Conservation (phyloP, 1,284 basidiomycete species). For the Boletus calvinii region DNA sequence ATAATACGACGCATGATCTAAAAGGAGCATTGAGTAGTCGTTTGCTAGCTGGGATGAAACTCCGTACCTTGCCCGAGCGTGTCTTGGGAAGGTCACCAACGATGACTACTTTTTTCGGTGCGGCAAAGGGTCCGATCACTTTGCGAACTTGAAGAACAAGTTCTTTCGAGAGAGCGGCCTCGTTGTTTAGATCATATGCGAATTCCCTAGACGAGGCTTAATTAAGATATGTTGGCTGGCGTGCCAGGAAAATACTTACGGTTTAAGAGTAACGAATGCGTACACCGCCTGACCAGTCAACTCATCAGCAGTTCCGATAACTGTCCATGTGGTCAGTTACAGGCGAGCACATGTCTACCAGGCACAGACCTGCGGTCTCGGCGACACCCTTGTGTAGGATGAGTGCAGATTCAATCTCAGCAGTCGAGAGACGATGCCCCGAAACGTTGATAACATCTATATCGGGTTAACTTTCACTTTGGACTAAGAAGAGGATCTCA, state of each 20-base stretch:
- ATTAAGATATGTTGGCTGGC: not conserved
- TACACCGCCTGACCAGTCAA: constrained; percentile 86
- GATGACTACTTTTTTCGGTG: constrained; percentile 90
- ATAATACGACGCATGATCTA: constrained; percentile 92
- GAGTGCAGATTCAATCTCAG: constrained; percentile 96
- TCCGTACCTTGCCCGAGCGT: constrained; percentile 84
- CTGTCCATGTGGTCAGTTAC: constrained; percentile 34
- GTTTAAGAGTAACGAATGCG: constrained; percentile 83
- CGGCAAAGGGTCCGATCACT: constrained; percentile 93
- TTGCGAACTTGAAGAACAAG: constrained; percentile 93
- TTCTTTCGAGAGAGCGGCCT: constrained; percentile 79
- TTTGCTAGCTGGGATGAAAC: not conserved
- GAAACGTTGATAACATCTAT: constrained; percentile 91
- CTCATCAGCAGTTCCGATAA: constrained; percentile 88
- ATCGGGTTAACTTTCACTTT: constrained; percentile 1
- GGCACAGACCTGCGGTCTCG: constrained; percentile 74
- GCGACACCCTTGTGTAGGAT: constrained; percentile 94
- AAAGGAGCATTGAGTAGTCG: not conserved
- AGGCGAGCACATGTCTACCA: not conserved
- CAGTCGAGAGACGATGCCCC: constrained; percentile 94
- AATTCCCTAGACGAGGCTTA: constrained; percentile 64
- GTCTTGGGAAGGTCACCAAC: constrained; percentile 94
- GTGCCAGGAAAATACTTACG: constrained; percentile 42
- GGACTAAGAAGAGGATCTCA: constrained; percentile 38
- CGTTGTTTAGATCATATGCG: constrained; percentile 66